Evolutionary conservation across 1,139 yeast genomes (phyloP).

Genomic region (Ogataea hybrid): DNA sequence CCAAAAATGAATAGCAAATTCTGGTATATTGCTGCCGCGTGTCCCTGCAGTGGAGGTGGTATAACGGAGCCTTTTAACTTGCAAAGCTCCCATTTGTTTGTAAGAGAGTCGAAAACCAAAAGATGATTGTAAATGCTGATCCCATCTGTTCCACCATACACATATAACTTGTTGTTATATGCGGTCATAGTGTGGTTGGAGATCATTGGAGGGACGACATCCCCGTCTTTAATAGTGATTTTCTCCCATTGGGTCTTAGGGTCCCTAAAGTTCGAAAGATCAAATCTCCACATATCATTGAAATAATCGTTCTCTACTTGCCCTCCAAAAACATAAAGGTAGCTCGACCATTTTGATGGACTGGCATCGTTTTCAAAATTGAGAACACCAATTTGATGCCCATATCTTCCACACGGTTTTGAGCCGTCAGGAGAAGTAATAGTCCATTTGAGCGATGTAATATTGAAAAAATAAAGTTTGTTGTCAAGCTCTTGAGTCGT

Average conservation of each 20-base stretch:
- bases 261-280: constrained; percentile 81
- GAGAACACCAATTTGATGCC: constrained; percentile 64
- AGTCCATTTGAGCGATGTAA: constrained; percentile 88
- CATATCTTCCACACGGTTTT: constrained; percentile 91
- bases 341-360: constrained; percentile 32
- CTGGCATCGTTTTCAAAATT: constrained; percentile 32
- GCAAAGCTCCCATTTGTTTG: constrained; percentile 71
- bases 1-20: constrained; percentile 86
- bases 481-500: constrained; percentile 80
- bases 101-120: constrained; percentile 75
- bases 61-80: constrained; percentile 30
- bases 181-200: constrained; percentile 91
- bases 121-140: constrained; percentile 72
- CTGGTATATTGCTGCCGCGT: constrained; percentile 76
- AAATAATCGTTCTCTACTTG: constrained; percentile 87
- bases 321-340: constrained; percentile 86
- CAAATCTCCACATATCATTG: constrained; percentile 83
- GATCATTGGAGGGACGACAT: constrained; percentile 78
- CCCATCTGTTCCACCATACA: constrained; percentile 89
- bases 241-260: constrained; percentile 84
- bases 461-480: constrained; percentile 82
- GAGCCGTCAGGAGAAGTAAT: constrained; percentile 79
- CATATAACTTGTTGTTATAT: constrained; percentile 72
- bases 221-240: constrained; percentile 48
- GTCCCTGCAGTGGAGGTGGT: constrained; percentile 94